Base-by-base conservation (phyloP, 176 grass and related monocot species). In the Neostapfia colusana region DNA sequence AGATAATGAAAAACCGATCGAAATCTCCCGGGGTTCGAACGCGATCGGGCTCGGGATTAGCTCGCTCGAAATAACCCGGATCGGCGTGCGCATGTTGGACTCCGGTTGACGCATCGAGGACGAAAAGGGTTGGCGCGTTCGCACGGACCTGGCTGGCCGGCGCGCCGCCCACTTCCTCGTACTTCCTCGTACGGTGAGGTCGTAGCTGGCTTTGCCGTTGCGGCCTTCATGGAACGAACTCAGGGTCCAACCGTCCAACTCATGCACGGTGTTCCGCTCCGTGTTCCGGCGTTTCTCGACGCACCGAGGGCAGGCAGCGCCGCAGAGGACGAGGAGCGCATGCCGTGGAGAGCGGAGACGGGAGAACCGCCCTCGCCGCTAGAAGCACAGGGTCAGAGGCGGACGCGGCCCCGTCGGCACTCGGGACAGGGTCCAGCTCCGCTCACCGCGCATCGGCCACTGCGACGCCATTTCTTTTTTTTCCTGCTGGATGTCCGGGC, bases 101-200 rank as follows among this genome's bases (percentile, higher is more conserved):
- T 17, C 2, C 17, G 49, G 59, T 16, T 64, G 49, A 74, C 74
- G 36, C 11, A 57, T 67, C 70, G 20, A 55, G 51, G 51, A 45
- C 13, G 40, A 12, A 8, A 16, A 69, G 12, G n/a, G 65, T 69
- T 69, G 72, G 6, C 20, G 63, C 55, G 23, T 9, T 43, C 46
- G 50, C 63, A 76, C 50, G 51, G 42, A 28, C 41, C 38, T 21
- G 39, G 63, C 81, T 62, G 27, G 63, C 81, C 51, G 27, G 20
- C 72, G 26, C 23, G 36, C 69, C 46, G 28, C 17, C 70, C 66
- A 59, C 27, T 54, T 18, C 45, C 17, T 53, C 69, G 69, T 72
- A 54, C 69, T n/a, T 26, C 36, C 49, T 54, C 50, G 51, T 55
- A 23, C 50, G 51, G 1, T 31, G 31, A 31, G 3, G 31, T 3